Conservation (phyloP, 1,284 basidiomycete genomes). For the Hymenochaete sp. region DNA sequence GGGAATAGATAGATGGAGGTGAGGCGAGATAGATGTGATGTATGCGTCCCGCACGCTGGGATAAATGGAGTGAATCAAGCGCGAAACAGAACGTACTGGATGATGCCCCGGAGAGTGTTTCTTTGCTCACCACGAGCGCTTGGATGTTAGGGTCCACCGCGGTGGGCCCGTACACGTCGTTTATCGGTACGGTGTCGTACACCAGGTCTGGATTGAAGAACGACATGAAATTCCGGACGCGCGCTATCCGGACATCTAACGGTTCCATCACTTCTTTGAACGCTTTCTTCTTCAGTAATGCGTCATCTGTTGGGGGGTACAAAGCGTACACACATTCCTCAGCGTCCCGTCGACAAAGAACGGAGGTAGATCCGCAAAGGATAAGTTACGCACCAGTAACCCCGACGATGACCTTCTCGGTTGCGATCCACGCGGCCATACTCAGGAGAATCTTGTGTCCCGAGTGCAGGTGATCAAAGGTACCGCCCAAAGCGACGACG, state of each 20-base stretch:
- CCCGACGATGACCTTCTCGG: slow-evolving; percentile 80
- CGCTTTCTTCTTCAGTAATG: slow-evolving; percentile 67
- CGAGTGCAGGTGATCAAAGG: slow-evolving; percentile 96
- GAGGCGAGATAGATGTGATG: too few species aligned
- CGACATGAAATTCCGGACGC: slow-evolving; percentile 55
- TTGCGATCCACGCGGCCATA: slow-evolving; percentile 79
- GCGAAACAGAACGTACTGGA: slow-evolving; percentile 43
- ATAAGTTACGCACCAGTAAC: slow-evolving; percentile 53
- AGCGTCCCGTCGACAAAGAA: too few species aligned
- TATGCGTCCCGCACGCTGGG: too few species aligned
- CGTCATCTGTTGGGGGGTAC: slow-evolving; percentile 68
- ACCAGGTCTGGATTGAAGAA: slow-evolving; percentile 57
- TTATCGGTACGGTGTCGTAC: slow-evolving; percentile 62
- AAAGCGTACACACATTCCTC: too few species aligned
- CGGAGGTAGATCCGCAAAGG: slow-evolving; percentile 7
- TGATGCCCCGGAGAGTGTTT: slow-evolving; percentile 71
- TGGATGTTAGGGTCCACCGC: slow-evolving; percentile 77
- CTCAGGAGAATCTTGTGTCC: slow-evolving; percentile 97
- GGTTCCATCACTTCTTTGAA: slow-evolving; percentile 66
- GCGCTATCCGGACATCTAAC: slow-evolving; percentile 45
- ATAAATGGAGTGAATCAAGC: not conserved
- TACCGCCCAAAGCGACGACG: slow-evolving; percentile 64
- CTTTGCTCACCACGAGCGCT: slow-evolving; percentile 79
- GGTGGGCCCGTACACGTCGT: slow-evolving; percentile 85
- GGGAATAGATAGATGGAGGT: too few species aligned